Evolutionary conservation across 805 yeast species (phyloP).

Genomic region (Brettanomyces naardenensis): DNA sequence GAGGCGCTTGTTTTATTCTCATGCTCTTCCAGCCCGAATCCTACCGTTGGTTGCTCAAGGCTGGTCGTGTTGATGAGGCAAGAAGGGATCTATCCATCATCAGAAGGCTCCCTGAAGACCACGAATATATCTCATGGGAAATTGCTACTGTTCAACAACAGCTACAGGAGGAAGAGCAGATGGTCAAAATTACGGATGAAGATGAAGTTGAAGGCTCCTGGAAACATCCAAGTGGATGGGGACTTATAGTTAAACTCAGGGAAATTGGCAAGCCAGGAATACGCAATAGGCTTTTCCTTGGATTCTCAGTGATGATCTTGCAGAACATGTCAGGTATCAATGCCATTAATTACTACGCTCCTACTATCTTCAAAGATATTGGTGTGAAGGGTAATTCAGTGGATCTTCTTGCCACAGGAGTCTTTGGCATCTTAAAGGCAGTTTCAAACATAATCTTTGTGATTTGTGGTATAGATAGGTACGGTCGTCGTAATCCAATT

Average conservation of each 20-base stretch:
- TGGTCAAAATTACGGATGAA: not conserved
- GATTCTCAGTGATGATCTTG: not conserved
- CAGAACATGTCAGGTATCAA: constrained; percentile 35
- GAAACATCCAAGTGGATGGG: constrained; percentile 37
- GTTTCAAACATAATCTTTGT: constrained; percentile 40
- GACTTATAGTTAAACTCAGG: constrained; percentile 34
- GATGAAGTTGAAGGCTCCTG: constrained; percentile 8
- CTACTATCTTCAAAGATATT: constrained; percentile 40
- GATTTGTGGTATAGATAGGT: constrained; percentile 43
- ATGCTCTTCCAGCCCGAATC: constrained; percentile 36
- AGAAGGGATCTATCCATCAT: constrained; percentile 31
- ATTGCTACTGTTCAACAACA: constrained; percentile 44
- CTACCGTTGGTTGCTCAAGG: constrained; percentile 45
- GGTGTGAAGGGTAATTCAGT: constrained; percentile 32
- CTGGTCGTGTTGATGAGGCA: constrained; percentile 33
- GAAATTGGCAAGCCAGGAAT: not conserved
- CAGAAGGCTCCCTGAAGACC: constrained; percentile 36
- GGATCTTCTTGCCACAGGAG: constrained; percentile 20
- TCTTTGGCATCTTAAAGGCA: constrained; percentile 47
- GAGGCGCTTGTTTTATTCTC: constrained; percentile 31
- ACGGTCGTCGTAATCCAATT: constrained; percentile 44
- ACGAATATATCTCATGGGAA: constrained; percentile 43
- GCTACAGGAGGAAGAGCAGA: constrained; percentile 20
- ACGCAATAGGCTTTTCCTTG: not conserved
- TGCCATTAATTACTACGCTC: constrained; percentile 49